Evolutionary conservation across 257 asterid species (phyloP).

Genomic region (Jacaranda copaia): DNA sequence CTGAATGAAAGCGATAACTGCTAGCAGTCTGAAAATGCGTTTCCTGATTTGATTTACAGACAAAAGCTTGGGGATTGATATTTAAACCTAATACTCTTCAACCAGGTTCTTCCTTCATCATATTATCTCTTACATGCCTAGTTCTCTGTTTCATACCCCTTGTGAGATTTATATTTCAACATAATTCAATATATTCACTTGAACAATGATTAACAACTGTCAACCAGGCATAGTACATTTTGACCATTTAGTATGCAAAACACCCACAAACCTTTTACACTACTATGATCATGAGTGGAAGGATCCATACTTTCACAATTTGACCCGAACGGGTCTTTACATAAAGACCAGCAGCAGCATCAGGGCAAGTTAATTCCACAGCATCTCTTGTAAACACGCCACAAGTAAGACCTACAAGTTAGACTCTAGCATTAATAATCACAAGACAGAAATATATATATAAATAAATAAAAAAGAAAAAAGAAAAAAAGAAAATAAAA

Average conservation of each 20-base stretch:
- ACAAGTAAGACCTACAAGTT: constrained; percentile 77
- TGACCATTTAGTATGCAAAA: constrained; percentile 14
- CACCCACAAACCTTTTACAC: constrained; percentile 21
- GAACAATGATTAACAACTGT: neutral
- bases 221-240: neutral
- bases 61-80: neutral
- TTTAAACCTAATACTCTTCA: constrained; percentile 6
- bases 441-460: constrained; percentile 11
- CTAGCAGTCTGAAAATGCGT: neutral
- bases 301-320: constrained; percentile 76
- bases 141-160: neutral
- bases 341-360: constrained; percentile 85
- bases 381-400: constrained; percentile 73
- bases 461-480: too few species aligned
- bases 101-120: constrained; percentile 5
- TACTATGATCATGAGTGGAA: constrained; percentile 44
- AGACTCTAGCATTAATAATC: constrained; percentile 42
- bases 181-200: neutral
- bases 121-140: constrained; percentile 3
- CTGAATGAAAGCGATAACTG: constrained; percentile 3
- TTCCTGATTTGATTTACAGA: neutral
- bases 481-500: constrained; percentile 4
- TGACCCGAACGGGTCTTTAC: constrained; percentile 84
- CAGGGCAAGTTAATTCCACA: constrained; percentile 76
- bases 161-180: constrained; percentile 21